Evolutionary conservation across 2,329 filamentous ascomycete genomes (phyloP).

Genomic region (Aspergillus pseudotamarii): DNA sequence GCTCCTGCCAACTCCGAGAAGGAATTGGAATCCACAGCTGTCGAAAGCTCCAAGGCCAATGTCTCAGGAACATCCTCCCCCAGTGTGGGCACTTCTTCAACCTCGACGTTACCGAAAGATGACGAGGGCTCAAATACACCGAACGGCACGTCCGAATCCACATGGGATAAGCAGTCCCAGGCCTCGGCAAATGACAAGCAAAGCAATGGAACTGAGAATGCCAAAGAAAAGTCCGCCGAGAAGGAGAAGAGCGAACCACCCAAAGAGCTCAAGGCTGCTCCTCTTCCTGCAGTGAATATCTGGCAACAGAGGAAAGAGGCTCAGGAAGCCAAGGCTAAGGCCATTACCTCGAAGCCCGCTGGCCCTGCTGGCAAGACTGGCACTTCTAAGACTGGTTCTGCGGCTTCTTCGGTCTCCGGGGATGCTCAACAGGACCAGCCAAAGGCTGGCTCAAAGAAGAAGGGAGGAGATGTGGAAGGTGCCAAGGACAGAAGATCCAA

Average conservation of each 20-base stretch:
- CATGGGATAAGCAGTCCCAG: conserved; percentile 68
- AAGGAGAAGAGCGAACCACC: conserved; percentile 64
- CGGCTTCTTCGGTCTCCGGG: conserved; percentile 31
- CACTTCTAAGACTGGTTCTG: conserved; percentile 29
- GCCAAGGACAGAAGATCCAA: conserved; percentile 47
- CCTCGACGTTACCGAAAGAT: conserved; percentile 58
- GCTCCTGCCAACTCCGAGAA: conserved; percentile 33
- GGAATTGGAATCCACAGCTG: conserved; percentile 37
- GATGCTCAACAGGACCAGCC: conserved; percentile 44
- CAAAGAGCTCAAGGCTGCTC: conserved; percentile 73
- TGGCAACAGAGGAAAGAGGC: conserved; percentile 81
- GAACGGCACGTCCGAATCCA: conserved; percentile 66
- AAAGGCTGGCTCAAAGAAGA: conserved; percentile 46
- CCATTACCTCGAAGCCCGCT: conserved; percentile 31
- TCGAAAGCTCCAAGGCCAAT: conserved; percentile 31
- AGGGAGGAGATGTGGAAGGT: conserved; percentile 34
- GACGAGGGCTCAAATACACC: conserved; percentile 64
- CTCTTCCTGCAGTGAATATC: conserved; percentile 80
- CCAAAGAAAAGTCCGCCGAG: conserved; percentile 60
- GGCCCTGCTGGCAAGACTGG: conserved; percentile 22
- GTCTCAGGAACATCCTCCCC: conserved; percentile 55
- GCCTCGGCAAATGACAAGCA: conserved; percentile 63
- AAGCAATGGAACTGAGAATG: conserved; percentile 43
- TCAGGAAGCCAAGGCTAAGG: conserved; percentile 55
- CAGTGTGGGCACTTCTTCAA: conserved; percentile 56